Conservation (phyloP, 495 filamentous ascomycete species). For the Penicillium atrosanguineum region DNA sequence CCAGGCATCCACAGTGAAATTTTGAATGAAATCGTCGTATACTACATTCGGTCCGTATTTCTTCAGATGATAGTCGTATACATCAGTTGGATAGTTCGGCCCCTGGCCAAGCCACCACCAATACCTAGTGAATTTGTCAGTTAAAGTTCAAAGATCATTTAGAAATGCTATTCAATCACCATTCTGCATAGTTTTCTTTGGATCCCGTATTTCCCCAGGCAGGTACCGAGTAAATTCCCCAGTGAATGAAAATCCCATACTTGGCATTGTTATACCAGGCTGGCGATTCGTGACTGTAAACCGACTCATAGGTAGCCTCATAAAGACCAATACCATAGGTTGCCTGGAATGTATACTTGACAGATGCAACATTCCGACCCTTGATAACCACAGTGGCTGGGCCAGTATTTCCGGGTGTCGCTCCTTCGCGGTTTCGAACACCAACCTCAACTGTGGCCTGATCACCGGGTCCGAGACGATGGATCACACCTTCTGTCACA, state of each 20-base stretch:
- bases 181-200: slow-evolving; percentile 54
- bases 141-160: not conserved
- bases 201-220: slow-evolving; percentile 52
- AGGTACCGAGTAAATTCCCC: slow-evolving; percentile 53
- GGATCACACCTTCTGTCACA: slow-evolving; percentile 36
- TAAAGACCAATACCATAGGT: slow-evolving; percentile 32
- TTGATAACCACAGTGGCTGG: slow-evolving; percentile 28
- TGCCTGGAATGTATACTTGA: slow-evolving; percentile 29
- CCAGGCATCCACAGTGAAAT: slow-evolving; percentile 50
- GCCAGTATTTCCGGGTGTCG: slow-evolving; percentile 11
- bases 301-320: slow-evolving; percentile 33
- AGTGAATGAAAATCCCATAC: slow-evolving; percentile 58
- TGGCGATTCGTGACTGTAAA: slow-evolving; percentile 48
- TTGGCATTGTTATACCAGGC: slow-evolving; percentile 54
- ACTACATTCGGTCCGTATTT: slow-evolving; percentile 48
- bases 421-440: slow-evolving; percentile 26
- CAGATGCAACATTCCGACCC: slow-evolving; percentile 21
- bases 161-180: slow-evolving; percentile 25
- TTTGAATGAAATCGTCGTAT: slow-evolving; percentile 55
- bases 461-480: slow-evolving; percentile 51
- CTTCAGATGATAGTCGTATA: slow-evolving; percentile 48
- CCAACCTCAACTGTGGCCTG: slow-evolving; percentile 49
- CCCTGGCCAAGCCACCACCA: slow-evolving; percentile 40
- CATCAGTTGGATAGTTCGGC: slow-evolving; percentile 24
- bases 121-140: slow-evolving; percentile 22